These are phyloP conservation scores for Fusarium odoratissimum DNA, from an alignment of 2,329 filamentous ascomycete genomes.

Conservation along the genomic window DNA sequence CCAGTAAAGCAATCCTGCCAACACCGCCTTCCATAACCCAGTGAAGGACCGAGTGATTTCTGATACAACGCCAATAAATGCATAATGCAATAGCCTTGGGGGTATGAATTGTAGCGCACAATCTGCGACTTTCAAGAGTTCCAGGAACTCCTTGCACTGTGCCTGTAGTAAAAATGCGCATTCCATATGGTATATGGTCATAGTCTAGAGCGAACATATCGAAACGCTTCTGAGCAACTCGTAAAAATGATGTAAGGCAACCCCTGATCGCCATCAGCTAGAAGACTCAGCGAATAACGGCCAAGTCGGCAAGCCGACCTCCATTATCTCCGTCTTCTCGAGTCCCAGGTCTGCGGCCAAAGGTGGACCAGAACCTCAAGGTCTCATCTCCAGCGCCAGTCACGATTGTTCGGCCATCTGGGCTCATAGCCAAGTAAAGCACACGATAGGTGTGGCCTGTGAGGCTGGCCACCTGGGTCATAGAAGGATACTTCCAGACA, in stretches of 20 bases:
- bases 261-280: background rate
- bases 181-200: constrained; percentile 3
- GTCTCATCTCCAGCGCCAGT: constrained; percentile 98
- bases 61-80: constrained; percentile 48
- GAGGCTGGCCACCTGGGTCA: constrained; percentile 95
- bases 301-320: constrained; percentile 79
- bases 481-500: constrained; percentile 98
- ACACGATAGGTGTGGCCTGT: constrained; percentile 98
- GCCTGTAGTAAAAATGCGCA: constrained; percentile 9
- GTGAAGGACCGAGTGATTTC: constrained; percentile 40
- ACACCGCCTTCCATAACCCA: constrained; percentile 38
- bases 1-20: constrained; percentile 41
- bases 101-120: constrained; percentile 42
- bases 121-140: constrained; percentile 32
- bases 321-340: constrained; percentile 74
- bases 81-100: constrained; percentile 42
- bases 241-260: background rate
- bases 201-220: background rate
- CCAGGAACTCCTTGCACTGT: constrained; percentile 10
- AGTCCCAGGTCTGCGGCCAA: constrained; percentile 81
- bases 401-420: constrained; percentile 91
- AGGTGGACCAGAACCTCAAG: constrained; percentile 95
- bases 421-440: constrained; percentile 96
- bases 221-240: background rate
- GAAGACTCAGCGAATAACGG: constrained; percentile 74